Evolutionary conservation across 345 rosid species (phyloP), one percentile per base, ranked within the genome.

Genomic region (Lenwebbia sp.): DNA sequence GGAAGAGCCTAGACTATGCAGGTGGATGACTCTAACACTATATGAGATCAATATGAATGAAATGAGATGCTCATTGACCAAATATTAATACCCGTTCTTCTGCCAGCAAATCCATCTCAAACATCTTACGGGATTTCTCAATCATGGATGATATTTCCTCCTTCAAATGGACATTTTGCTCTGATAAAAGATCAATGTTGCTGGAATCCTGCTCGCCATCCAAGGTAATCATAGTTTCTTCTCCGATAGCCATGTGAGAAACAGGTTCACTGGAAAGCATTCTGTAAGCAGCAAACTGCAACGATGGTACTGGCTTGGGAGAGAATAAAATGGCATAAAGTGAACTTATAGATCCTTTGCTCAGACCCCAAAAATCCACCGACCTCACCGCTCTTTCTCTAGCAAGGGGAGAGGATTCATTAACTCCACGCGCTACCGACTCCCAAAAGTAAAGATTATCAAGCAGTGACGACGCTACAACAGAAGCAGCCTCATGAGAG

Each of bases 351-450:
- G 99, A 89, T 88, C 98, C 98, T 89, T 90, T 94, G 89, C 94
- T 91, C 83, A 97, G 92, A 21, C 98, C 98, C 99, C 99, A 95
- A 86, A 94, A 94, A 86, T 96, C 97, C 87, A 95, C 91, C 47
- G 98, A 95, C 90, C 90, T 96, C 85, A 94, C 94, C 50, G 99
- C 99, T 93, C 94, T 92, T 82, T 93, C 98, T 89, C 95, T 95
- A 54, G 92, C 91, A 84, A 89, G 89, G 51, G 89, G 86, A 65
- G 98, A 91, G 86, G 99, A 93, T 82, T 90, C 90, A 8, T 94
- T 88, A 85, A 92, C 94, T 85, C 91, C 91, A 81, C 89, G 88
- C 81, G 98, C 98, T 85, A 97, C 96, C 88, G 91, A 88, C 86
- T 96, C 94, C 99, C 99, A 96, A 91, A 96, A 94, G 65, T 87